Conservation (phyloP, 208 protist genomes). For the Vickermania ingenoplastis region DNA sequence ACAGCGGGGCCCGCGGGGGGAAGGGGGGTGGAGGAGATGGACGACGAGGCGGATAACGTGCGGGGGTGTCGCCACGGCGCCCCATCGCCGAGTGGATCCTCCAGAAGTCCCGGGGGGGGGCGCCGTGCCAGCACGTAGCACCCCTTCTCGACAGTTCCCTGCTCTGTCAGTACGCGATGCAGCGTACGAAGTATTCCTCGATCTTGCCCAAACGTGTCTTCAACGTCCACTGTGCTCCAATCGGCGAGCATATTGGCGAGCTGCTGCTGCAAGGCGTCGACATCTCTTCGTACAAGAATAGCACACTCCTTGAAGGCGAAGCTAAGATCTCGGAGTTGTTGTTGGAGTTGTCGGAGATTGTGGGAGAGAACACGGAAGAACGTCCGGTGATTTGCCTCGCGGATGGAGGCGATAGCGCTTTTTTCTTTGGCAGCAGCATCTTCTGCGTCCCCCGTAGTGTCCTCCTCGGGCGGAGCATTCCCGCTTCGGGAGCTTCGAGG, state of each 20-base stretch:
- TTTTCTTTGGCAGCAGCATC: conserved; percentile 3
- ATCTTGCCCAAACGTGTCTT: conserved; percentile 42
- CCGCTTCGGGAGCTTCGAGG: not conserved
- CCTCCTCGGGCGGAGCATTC: not conserved
- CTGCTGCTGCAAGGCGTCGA: conserved; percentile 62
- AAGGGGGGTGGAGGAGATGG: not conserved
- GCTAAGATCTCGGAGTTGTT: conserved; percentile 58
- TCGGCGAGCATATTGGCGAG: conserved; percentile 64
- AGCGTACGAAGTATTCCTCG: conserved; percentile 44
- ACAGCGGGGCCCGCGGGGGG: too few relatives aligned
- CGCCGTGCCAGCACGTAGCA: conserved; percentile 72
- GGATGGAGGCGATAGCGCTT: not conserved
- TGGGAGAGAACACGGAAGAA: conserved; percentile 45
- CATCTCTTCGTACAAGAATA: conserved; percentile 75
- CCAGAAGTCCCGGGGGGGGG: conserved; percentile 27
- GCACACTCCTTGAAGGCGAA: conserved; percentile 68
- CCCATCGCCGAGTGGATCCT: conserved; percentile 32
- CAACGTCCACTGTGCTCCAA: conserved; percentile 62
- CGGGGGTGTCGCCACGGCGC: not conserved
- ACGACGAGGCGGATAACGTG: not conserved
- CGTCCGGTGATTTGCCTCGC: conserved; percentile 36
- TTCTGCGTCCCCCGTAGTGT: not conserved
- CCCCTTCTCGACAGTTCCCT: conserved; percentile 44
- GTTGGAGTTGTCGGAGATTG: conserved; percentile 53
- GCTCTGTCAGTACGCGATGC: conserved; percentile 40